Percentiles rank a stretch among this genome's conserved stretches.
These are phyloP conservation scores for Multifurca ochricompacta DNA, from an alignment of 768 basidiomycete species.

Conservation along the genomic window DNA sequence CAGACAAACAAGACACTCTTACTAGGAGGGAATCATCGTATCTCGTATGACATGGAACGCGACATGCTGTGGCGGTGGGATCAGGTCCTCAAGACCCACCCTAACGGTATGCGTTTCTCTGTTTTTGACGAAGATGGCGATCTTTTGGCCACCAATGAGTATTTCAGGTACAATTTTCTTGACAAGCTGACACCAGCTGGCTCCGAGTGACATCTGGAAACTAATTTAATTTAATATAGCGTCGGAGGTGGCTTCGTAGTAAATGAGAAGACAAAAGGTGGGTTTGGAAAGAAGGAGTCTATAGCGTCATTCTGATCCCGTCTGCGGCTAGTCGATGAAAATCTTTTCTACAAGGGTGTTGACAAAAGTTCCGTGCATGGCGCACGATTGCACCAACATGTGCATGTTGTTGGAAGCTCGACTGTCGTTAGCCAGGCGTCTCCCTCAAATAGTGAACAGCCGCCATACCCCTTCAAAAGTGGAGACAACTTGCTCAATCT, in stretches of 20 bases:
- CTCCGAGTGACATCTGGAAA: neutral
- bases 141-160: conserved; percentile 89
- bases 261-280: conserved; percentile 88
- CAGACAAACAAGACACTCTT: conserved; percentile 54
- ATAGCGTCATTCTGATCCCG: neutral
- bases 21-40: conserved; percentile 66
- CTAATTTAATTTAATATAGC: conserved; percentile 27
- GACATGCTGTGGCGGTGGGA: conserved; percentile 95
- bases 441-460: conserved; percentile 40
- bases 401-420: conserved; percentile 26
- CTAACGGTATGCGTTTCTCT: conserved; percentile 91
- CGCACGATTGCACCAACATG: conserved; percentile 65
- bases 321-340: conserved; percentile 72
- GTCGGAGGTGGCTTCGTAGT: conserved; percentile 95
- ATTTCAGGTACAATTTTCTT: conserved; percentile 52
- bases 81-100: conserved; percentile 79
- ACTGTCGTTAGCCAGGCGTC: neutral
- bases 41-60: conserved; percentile 77
- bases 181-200: neutral
- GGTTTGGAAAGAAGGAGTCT: neutral
- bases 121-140: conserved; percentile 77
- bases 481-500: conserved; percentile 67
- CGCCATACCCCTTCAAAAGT: conserved; percentile 78
- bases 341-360: conserved; percentile 89
- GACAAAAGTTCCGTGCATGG: conserved; percentile 75